Evolutionary conservation across 176 grass and related monocot genomes (phyloP), one percentile per base, ranked within the genome.

Genomic region (Coix lacrymajobi): DNA sequence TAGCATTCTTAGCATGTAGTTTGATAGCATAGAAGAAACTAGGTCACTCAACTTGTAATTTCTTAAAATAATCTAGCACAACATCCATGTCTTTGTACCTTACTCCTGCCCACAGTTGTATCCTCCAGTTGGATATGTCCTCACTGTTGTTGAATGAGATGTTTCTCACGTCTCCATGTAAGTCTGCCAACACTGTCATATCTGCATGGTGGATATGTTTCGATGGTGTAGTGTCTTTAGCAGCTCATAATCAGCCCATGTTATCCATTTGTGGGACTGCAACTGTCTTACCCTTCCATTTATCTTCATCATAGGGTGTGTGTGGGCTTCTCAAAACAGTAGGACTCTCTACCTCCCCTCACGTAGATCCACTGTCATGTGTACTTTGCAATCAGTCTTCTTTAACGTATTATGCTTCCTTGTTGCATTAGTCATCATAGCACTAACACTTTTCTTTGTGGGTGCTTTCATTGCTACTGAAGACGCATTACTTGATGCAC

Each of bases 1-100:
- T 8, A 0, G 0, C 9, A 8, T 79, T 2, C 1, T n/a, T 1
- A 3, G n/a, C 12, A 25, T 69, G 14, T 15, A 17, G 0, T 1
- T 48, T 58, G 1, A 58, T 1, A 3, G 5, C 71, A 56, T 82
- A 87, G 15, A 51, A 91, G 14, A 84, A 87, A 0, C 0, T 16
- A 0, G 8, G 69, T 1, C 56, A 64, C n/a, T 83, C 5, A 1
- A 3, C 68, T 13, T 83, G 39, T 0, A 5, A 6, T 0, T 60
- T 61, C 0, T 71, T 5, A 0, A 82, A 81, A 5, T 82, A 71
- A 1, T 71, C 19, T 0, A 80, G 0, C 0, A 11, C 14, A 3
- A 0, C 17, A 1, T 34, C 5, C 16, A 70, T 56, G 26, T 41
- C 24, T 0, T 2, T 26, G 0, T 29, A 56, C 0, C 1, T 7